phyloP scores from a whole-genome alignment of 2,329 filamentous ascomycete genomes.

The Penicillium frequentans region DNA sequence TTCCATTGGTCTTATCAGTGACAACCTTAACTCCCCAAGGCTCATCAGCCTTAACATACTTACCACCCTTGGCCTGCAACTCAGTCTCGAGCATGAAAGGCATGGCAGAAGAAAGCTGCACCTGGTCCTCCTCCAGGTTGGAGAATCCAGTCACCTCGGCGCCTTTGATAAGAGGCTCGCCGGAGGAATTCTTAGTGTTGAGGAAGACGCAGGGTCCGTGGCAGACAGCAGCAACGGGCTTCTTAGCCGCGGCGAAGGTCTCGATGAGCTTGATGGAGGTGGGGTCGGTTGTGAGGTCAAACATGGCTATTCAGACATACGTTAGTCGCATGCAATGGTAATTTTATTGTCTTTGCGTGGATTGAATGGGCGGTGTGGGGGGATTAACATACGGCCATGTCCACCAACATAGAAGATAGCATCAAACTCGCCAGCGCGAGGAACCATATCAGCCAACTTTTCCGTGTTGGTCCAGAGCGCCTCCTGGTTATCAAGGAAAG shows the following conservation, averaged over 20 bases:
- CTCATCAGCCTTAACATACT: conserved; percentile 48
- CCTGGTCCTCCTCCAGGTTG: conserved; percentile 49
- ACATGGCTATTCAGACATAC: conserved; percentile 42
- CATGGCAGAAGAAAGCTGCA: conserved; percentile 40
- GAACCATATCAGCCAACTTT: conserved; percentile 57
- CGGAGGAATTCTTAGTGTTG: conserved; percentile 45
- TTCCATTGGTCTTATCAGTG: conserved; percentile 27
- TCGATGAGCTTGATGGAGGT: conserved; percentile 47
- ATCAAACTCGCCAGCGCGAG: conserved; percentile 61
- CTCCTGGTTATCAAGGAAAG: conserved; percentile 59
- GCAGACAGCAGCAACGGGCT: conserved; percentile 53
- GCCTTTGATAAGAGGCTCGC: conserved; percentile 42
- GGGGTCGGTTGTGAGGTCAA: conserved; percentile 47
- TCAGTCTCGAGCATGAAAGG: conserved; percentile 51
- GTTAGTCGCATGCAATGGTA: not conserved
- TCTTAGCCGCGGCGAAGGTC: conserved; percentile 49
- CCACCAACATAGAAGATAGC: conserved; percentile 63
- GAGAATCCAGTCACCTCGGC: conserved; percentile 50
- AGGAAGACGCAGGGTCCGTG: conserved; percentile 49
- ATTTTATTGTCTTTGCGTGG: not conserved
- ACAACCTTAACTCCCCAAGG: conserved; percentile 49
- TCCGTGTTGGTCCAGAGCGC: conserved; percentile 64
- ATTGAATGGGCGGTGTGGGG: too few species aligned
- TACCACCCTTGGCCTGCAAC: conserved; percentile 41
- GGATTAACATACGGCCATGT: conserved; percentile 51